Conservation (phyloP, 441 rosid genomes). For the Viola pubescens region DNA sequence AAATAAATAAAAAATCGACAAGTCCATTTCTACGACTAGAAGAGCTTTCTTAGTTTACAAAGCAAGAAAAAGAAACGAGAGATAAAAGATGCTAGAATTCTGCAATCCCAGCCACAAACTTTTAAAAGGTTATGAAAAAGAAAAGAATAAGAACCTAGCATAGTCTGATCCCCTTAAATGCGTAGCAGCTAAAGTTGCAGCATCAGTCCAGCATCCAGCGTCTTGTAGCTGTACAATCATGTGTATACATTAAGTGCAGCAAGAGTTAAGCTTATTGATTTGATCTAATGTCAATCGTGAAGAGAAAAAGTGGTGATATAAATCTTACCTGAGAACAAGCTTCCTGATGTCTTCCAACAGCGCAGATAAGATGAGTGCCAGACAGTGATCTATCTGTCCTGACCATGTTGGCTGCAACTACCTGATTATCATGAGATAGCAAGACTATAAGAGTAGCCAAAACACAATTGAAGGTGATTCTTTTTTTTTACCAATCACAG, state of each 20-base stretch:
- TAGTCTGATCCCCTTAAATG: constrained; percentile 94
- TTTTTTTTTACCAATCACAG: constrained; percentile 4
- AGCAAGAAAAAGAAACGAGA: neutral
- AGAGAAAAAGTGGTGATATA: constrained; percentile 7
- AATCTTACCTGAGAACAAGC: constrained; percentile 93
- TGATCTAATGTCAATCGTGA: neutral
- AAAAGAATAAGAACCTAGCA: constrained; percentile 56
- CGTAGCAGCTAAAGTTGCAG: constrained; percentile 95
- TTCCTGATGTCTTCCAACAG: constrained; percentile 96
- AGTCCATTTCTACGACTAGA: no score
- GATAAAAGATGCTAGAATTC: constrained; percentile 13
- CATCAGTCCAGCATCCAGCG: constrained; percentile 99
- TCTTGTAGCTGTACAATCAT: constrained; percentile 73
- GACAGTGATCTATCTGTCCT: constrained; percentile 79
- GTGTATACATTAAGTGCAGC: constrained; percentile 6
- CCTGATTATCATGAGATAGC: constrained; percentile 35
- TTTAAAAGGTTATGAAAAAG: neutral
- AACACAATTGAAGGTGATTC: neutral
- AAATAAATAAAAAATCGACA: no score
- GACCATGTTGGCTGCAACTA: constrained; percentile 98
- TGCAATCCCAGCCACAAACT: neutral
- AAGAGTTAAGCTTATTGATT: neutral
- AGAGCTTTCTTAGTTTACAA: no score
- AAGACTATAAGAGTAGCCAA: constrained; percentile 6
- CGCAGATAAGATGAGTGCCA: constrained; percentile 93